These are phyloP conservation scores for Colletotrichum paranaense DNA, from an alignment of 2,329 filamentous ascomycete species.

Conservation along the genomic window DNA sequence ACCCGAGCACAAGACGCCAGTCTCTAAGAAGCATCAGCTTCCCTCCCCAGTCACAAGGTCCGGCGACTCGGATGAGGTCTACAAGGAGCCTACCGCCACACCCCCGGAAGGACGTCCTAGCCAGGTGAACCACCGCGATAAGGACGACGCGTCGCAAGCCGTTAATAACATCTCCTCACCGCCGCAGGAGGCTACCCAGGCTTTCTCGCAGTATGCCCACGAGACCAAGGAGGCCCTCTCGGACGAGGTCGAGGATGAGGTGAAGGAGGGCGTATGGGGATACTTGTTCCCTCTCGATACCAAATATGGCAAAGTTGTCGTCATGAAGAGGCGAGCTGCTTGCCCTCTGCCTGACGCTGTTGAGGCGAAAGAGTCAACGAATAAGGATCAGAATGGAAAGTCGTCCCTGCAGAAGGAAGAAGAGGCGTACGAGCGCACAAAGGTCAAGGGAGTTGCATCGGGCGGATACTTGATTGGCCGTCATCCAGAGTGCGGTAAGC, in stretches of 20 bases:
- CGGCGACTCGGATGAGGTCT: constrained; percentile 56
- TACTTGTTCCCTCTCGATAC: constrained; percentile 87
- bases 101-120: constrained; percentile 72
- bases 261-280: constrained; percentile 90
- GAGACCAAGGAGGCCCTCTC: constrained; percentile 78
- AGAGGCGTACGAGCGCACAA: constrained; percentile 70
- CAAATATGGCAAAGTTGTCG: constrained; percentile 73
- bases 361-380: constrained; percentile 49
- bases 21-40: constrained; percentile 74
- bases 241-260: constrained; percentile 88
- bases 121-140: constrained; percentile 63
- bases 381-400: constrained; percentile 54
- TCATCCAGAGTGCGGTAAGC: constrained; percentile 92
- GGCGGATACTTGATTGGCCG: constrained; percentile 92
- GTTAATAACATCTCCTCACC: constrained; percentile 61
- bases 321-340: constrained; percentile 78
- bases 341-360: constrained; percentile 71
- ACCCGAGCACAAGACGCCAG: constrained; percentile 64
- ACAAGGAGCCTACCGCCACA: constrained; percentile 78
- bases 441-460: constrained; percentile 71
- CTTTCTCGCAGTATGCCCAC: constrained; percentile 77
- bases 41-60: constrained; percentile 83
- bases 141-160: constrained; percentile 59
- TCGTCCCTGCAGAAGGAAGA: constrained; percentile 64
- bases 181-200: constrained; percentile 67